Conservation (phyloP, 495 filamentous ascomycete species). For the Hypomontagnella monticulosa region DNA sequence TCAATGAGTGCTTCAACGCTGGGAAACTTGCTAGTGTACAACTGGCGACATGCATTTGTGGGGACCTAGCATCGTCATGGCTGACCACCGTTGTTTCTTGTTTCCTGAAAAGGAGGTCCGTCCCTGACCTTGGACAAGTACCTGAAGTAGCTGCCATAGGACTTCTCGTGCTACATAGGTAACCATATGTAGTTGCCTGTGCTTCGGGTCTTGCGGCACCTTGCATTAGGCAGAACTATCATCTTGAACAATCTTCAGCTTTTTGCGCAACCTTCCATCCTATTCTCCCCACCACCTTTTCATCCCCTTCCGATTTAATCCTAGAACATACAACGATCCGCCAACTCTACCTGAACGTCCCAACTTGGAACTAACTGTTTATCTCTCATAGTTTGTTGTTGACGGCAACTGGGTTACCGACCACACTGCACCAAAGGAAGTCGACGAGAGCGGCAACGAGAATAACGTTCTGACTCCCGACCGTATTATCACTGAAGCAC, state of each 20-base stretch:
- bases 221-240: constrained; percentile 33
- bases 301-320: background rate
- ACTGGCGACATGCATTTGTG: constrained; percentile 40
- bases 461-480: constrained; percentile 89
- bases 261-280: constrained; percentile 3
- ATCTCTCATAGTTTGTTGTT: constrained; percentile 78
- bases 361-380: constrained; percentile 24
- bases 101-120: constrained; percentile 14
- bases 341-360: constrained; percentile 10
- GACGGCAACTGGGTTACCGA: constrained; percentile 89
- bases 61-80: constrained; percentile 31
- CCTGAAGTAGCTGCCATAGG: constrained; percentile 11
- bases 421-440: constrained; percentile 77
- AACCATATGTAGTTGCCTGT: constrained; percentile 7
- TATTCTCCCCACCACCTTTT: constrained; percentile 7
- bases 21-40: constrained; percentile 25
- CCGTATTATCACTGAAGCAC: constrained; percentile 65
- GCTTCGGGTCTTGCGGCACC: constrained; percentile 34
- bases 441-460: constrained; percentile 77
- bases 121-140: constrained; percentile 30
- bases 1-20: no score
- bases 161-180: constrained; percentile 15
- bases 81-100: constrained; percentile 14
- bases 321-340: constrained; percentile 19
- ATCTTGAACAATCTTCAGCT: constrained; percentile 22